These are phyloP conservation scores for Coniochaeta sp. DNA, from an alignment of 2,329 filamentous ascomycete genomes.

Conservation along the genomic window DNA sequence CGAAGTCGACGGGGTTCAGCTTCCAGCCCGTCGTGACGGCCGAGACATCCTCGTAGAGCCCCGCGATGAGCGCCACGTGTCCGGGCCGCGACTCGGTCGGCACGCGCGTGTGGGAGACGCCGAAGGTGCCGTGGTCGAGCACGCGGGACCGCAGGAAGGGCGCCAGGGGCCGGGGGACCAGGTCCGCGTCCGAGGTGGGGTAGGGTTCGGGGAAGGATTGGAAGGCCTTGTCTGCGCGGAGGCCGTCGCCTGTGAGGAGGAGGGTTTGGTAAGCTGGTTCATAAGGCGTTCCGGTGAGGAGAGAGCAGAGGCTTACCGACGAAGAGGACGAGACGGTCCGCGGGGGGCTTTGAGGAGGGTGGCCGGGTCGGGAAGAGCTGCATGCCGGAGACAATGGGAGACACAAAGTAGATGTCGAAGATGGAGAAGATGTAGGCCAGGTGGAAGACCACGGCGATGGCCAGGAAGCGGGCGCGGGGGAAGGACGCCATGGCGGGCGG, in stretches of 20 bases:
- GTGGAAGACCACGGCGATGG: slow-evolving; percentile 86
- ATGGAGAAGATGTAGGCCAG: slow-evolving; percentile 91
- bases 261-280: background rate
- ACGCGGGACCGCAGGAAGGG: slow-evolving; percentile 88
- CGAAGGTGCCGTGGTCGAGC: slow-evolving; percentile 86
- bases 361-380: slow-evolving; percentile 63
- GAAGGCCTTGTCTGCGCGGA: slow-evolving; percentile 96
- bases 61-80: slow-evolving; percentile 93
- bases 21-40: slow-evolving; percentile 98
- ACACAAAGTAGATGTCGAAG: slow-evolving; percentile 98
- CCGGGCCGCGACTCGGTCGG: slow-evolving; percentile 94
- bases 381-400: slow-evolving; percentile 96
- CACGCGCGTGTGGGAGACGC: slow-evolving; percentile 92
- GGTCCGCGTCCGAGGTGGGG: slow-evolving; percentile 54
- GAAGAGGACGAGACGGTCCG: slow-evolving; percentile 84
- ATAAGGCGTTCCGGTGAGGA: background rate
- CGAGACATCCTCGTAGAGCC: slow-evolving; percentile 95
- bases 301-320: slow-evolving; percentile 54
- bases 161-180: slow-evolving; percentile 72
- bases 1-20: slow-evolving; percentile 94
- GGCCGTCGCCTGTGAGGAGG: slow-evolving; percentile 62
- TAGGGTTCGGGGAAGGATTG: slow-evolving; percentile 88
- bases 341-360: slow-evolving; percentile 58
- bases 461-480: slow-evolving; percentile 73
- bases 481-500: slow-evolving; percentile 40